Base-by-base conservation (phyloP, 164 flowering plant species). In the Pachysandra terminalis region DNA sequence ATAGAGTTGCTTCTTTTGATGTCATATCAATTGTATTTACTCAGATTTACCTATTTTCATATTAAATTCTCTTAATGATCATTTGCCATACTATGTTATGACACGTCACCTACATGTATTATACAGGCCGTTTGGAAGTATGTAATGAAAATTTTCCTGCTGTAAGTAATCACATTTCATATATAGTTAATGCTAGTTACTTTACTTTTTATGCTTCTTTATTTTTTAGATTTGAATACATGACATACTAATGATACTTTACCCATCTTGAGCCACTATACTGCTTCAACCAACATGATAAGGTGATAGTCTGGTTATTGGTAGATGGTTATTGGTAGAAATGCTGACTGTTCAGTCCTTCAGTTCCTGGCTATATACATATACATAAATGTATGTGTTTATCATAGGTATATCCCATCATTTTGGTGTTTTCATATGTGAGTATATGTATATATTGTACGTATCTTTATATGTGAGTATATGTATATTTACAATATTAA, bases 61-160 rank as follows among this genome's bases (percentile, higher is more conserved):
- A 35, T 22, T 16, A 27, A 45, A 56, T 56, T 56, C 27, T 56
- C 59, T 9, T 10, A 14, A 21, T 10, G 59, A 25, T 22, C 5
- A 21, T 22, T 56, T n/a, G 54, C 52, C 24, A 45, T 27, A 2
- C 37, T 65, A 19, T 59, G 19, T 45, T 67, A 9, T 78, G 60
- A 28, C 86, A 90, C 94, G 97, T 96, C 41, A 93, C 99, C 8
- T 96, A 93, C 88, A 96, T 93, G 98, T 96, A 96, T 72, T 96
- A 96, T 74, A 96, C 99, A 22, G 99, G 99, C n/a, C 97, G 98
- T 48, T 79, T 96, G 81, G 99, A 93, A 81, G 98, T 96, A 37
- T 90, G 78, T 71, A 90, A 96, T 81, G 98, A 93, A 80, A 95
- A 95, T 67, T 95, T 96, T 77, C 81, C 85, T 59, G 85, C 87